Percentiles rank a stretch among this genome's conserved stretches.
These are phyloP conservation scores for Fusarium setosum DNA, from an alignment of 2,329 filamentous ascomycete species.

Conservation along the genomic window DNA sequence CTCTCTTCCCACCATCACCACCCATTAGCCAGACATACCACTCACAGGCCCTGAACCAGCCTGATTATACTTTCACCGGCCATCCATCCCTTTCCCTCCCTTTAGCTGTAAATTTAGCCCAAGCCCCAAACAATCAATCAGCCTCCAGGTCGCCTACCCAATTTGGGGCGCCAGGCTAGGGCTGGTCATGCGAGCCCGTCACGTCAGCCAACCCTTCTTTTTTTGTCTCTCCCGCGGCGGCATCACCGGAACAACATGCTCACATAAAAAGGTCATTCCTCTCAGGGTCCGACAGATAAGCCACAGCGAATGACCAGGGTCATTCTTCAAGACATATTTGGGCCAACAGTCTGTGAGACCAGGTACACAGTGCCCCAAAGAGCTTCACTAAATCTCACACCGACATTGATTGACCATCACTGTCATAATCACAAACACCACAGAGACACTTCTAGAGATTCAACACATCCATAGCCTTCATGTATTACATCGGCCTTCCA, in stretches of 20 bases:
- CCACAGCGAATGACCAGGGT: neutral
- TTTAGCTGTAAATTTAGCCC: neutral
- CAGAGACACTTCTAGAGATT: neutral
- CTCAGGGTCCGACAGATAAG: neutral
- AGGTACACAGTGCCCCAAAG: no score
- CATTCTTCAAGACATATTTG: neutral
- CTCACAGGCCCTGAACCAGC: neutral
- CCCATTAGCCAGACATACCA: neutral
- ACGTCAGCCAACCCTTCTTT: slow-evolving; percentile 27
- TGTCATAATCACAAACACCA: neutral
- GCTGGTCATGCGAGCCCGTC: slow-evolving; percentile 25
- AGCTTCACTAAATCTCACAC: no score
- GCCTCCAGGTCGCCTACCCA: neutral
- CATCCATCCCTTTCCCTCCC: neutral
- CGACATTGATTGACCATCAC: neutral
- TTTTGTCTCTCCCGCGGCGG: neutral
- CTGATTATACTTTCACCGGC: neutral
- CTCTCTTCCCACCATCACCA: neutral
- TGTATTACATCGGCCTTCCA: slow-evolving; percentile 36
- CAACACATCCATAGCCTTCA: slow-evolving; percentile 18
- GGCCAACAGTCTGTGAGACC: neutral
- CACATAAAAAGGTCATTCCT: slow-evolving; percentile 9
- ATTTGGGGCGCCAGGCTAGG: slow-evolving; percentile 12
- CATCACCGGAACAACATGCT: slow-evolving; percentile 19
- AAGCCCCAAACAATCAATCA: neutral